Base-by-base conservation (phyloP, 805 yeast genomes). In the Monosporozyma aerobia region DNA sequence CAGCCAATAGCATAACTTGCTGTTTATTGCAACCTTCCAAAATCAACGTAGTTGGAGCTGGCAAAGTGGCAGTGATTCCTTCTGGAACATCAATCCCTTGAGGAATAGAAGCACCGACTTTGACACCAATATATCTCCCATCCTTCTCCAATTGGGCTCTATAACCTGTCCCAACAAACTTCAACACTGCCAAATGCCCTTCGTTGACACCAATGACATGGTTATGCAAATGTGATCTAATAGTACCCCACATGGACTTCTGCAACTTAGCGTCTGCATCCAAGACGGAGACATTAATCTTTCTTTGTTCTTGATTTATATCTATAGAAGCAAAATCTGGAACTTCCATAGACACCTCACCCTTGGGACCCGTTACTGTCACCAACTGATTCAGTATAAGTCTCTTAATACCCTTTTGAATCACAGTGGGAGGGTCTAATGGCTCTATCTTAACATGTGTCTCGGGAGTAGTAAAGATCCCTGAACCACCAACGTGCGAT, bases 131-230 rank as follows among this genome's bases (percentile, higher is more conserved):
- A 66, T 77, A 76, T 53, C 79, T 75, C 9, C 73, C 74, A 29
- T 74, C 71, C 47, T 78, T 78, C 59, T 87, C 95, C 19, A 92
- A 65, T 55, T 80, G 76, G 2, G 95, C 96, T 71, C 98, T 83
- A 78, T 87, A 94, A 68, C 99, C 99, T 11, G 98, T 92, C 58
- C 99, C 99, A 16, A 89, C 95, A 59, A 94, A 84, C 70, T 82
- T 87, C 57, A 94, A 76, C 52, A 90, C 85, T 27, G 94, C 81
- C 56, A 89, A 70, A 67, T 94, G 98, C 13, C 98, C 98, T 61
- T 90, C 98, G 43, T 89, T 82, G 41, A 90, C 95, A 50, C 99
- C 99, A 39, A 79, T 74, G 30, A 92, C 77, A 59, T 85, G 79
- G 71, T 92, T 92, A 62, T 82, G 80, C 48, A 94, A 67, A 54